Percentiles rank a stretch among this genome's conserved stretches.
These are phyloP conservation scores for Fusarium ramigenum DNA, from an alignment of 2,329 filamentous ascomycete genomes.

Conservation along the genomic window DNA sequence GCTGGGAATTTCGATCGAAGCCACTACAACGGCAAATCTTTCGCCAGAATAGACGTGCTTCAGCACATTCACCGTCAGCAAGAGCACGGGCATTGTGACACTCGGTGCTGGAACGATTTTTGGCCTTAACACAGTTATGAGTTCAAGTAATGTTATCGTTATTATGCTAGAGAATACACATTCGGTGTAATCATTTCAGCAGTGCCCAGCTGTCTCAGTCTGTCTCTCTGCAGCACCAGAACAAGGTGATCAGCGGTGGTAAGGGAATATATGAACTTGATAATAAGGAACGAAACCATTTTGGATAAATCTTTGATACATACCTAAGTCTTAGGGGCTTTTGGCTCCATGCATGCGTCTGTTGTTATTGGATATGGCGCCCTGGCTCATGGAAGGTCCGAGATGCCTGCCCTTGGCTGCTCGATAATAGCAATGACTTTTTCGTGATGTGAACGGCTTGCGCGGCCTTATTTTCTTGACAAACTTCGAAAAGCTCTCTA, in stretches of 20 bases:
- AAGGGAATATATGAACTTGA: neutral
- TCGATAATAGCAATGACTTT: neutral
- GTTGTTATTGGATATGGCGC: neutral
- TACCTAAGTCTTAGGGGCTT: neutral
- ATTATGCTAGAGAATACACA: neutral
- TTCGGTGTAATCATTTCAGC: neutral
- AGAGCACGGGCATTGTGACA: neutral
- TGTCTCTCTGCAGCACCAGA: too few relatives aligned
- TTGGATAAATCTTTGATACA: neutral
- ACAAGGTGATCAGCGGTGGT: neutral
- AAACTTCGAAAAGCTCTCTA: neutral
- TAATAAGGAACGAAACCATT: neutral
- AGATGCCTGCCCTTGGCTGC: neutral
- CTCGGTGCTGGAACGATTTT: neutral
- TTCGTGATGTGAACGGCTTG: neutral
- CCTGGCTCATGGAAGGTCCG: neutral
- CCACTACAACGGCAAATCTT: neutral
- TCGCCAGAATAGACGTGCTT: neutral
- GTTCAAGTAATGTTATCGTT: neutral
- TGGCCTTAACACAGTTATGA: neutral
- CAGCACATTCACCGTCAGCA: neutral
- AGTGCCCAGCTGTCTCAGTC: neutral
- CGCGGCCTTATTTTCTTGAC: neutral
- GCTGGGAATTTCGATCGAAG: neutral
- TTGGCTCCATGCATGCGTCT: neutral